Evolutionary conservation across 352 stramenopile species (phyloP), one percentile per base, ranked within the genome.

Genomic region (Blastocystis hominis): DNA sequence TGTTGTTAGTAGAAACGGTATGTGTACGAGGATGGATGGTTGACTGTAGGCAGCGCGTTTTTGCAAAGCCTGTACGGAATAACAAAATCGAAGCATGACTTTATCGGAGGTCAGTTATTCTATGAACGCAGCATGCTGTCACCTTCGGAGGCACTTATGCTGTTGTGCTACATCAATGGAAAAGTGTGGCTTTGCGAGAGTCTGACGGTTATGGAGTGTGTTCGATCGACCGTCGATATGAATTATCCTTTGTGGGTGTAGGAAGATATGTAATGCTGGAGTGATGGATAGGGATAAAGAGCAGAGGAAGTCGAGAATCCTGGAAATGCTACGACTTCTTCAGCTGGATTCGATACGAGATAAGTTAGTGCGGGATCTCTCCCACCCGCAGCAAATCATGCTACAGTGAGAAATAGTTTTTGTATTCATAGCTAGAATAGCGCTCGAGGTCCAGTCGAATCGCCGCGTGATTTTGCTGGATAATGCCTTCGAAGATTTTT

Each of bases 351-450:
- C 50, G 3, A 15, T 61, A 3, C 42, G 36, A 15, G 10, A 80
- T 9, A 63, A 47, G 0, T n/a, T 80, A 2, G 36, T 80, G 5
- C 7, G 69, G 10, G 36, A 80, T 40, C 20, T 80, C 2, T 64
- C 69, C 42, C 69, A 80, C 17, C 69, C 50, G 24, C 24, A 80
- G 24, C 69, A 80, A 40, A 80, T 80, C 50, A 80, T 80, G 69
- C 54, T 80, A 3, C 69, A 80, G 69, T 80, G 30, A 38, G 50
- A 64, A 9, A 42, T 2, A 3, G 15, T 7, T 36, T 17, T 10
- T 38, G 17, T 15, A 38, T 10, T 80, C 50, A 63, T 30, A 5
- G 6, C 4, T 61, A 80, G 69, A n/a, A 80, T 80, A 42, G 69
- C 69, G 13, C 44, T 80, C n/a, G 69, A 80, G 69, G 62, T 80